Evolutionary conservation across 1,284 basidiomycete species (phyloP).

Genomic region (Termitomyces sp.): DNA sequence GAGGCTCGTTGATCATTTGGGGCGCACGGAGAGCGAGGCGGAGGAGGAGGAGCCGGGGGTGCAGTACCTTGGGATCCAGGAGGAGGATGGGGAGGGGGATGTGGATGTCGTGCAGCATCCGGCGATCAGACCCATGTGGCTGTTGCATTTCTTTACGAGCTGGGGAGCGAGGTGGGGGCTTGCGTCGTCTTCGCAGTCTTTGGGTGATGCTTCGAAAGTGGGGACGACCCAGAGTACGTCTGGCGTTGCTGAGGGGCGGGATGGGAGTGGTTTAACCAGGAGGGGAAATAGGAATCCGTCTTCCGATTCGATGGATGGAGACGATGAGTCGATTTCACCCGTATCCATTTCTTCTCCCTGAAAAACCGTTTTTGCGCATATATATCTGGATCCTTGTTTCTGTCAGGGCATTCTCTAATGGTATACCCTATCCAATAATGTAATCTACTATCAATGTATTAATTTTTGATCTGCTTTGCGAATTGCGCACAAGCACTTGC

Average conservation of each 20-base stretch:
- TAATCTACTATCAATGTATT: too few species aligned
- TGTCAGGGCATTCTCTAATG: too few species aligned
- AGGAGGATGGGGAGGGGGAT: slow-evolving; percentile 34
- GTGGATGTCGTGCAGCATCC: slow-evolving; percentile 54
- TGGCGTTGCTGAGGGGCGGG: background rate
- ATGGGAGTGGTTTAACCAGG: background rate
- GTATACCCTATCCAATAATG: too few species aligned
- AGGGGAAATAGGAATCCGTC: background rate
- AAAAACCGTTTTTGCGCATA: too few species aligned
- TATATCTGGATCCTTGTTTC: too few species aligned
- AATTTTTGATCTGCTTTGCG: too few species aligned
- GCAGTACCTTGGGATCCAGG: slow-evolving; percentile 16
- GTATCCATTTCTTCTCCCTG: background rate
- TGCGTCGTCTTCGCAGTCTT: slow-evolving; percentile 4
- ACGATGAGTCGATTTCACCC: background rate
- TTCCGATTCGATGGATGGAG: background rate
- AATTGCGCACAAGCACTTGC: too few species aligned
- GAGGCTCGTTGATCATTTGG: slow-evolving; percentile 58
- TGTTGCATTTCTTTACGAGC: slow-evolving; percentile 66
- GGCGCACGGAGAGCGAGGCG: slow-evolving; percentile 69
- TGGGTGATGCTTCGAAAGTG: slow-evolving; percentile 11
- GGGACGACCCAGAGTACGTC: background rate
- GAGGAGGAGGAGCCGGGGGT: slow-evolving; percentile 58
- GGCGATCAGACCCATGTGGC: slow-evolving; percentile 66
- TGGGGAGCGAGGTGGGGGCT: slow-evolving; percentile 55